Conservation (phyloP, 164 flowering plant species). For the Litsea cubeba region DNA sequence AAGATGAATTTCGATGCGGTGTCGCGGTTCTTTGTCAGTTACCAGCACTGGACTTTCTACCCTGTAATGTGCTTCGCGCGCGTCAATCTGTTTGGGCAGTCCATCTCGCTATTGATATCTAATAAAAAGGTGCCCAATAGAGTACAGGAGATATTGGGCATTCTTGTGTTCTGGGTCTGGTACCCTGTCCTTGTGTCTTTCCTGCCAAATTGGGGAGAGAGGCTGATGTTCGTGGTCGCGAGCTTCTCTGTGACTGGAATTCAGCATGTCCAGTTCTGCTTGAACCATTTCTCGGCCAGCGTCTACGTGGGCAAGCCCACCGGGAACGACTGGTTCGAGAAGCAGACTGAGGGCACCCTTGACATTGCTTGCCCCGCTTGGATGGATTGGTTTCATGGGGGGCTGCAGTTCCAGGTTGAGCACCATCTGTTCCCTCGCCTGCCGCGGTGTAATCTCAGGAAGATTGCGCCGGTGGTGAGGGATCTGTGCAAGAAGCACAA, state of each 20-base stretch:
- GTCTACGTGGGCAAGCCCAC: conserved; percentile 55
- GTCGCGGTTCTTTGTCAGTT: conserved; percentile 47
- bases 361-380: conserved; percentile 46
- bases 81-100: conserved; percentile 46
- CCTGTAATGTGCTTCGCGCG: conserved; percentile 60
- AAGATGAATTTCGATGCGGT: conserved; percentile 37
- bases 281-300: conserved; percentile 57
- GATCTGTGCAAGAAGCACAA: conserved; percentile 70
- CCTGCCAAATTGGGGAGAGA: conserved; percentile 51
- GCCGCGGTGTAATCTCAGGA: conserved; percentile 59
- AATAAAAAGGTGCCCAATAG: conserved; percentile 40
- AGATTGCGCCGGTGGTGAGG: conserved; percentile 44
- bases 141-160: conserved; percentile 44
- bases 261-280: conserved; percentile 57
- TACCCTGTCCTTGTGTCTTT: conserved; percentile 44
- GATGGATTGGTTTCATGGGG: conserved; percentile 81
- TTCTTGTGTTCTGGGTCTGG: conserved; percentile 60
- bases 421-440: conserved; percentile 69
- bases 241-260: conserved; percentile 44
- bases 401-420: conserved; percentile 67
- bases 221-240: conserved; percentile 41
- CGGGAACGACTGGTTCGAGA: conserved; percentile 62
- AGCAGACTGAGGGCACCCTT: conserved; percentile 49
- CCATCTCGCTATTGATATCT: conserved; percentile 43
- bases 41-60: conserved; percentile 60